phyloP scores from a whole-genome alignment of 1,284 basidiomycete species.

The Tilletia horrida region DNA sequence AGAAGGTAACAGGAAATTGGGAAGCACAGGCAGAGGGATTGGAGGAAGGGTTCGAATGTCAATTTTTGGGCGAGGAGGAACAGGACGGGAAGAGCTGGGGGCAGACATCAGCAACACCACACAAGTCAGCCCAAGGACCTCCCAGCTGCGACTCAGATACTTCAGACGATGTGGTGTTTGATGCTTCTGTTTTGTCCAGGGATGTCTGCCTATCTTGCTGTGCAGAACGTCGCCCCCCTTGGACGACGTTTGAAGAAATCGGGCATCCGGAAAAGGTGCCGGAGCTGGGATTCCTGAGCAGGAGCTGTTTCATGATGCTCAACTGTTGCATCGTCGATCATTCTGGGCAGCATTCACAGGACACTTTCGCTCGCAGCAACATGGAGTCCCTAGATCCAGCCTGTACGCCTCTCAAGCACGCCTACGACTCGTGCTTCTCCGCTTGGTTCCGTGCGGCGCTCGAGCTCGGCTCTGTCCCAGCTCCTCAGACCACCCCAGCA shows the following conservation, averaged over 20 bases:
- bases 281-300: too few relatives aligned
- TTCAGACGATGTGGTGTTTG: too few relatives aligned
- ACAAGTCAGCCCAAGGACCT: too few relatives aligned
- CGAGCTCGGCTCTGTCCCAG: conserved; percentile 30
- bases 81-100: background rate
- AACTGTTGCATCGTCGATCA: too few relatives aligned
- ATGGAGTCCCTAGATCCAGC: conserved; percentile 63
- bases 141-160: too few relatives aligned
- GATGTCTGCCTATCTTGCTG: too few relatives aligned
- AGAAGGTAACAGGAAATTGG: background rate
- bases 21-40: background rate
- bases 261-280: too few relatives aligned
- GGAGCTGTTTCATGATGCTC: too few relatives aligned
- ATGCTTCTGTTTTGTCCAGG: too few relatives aligned
- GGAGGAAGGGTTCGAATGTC: conserved; percentile 1
- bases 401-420: conserved; percentile 83
- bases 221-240: too few relatives aligned
- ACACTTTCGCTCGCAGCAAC: too few relatives aligned
- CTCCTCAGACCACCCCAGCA: conserved; percentile 22
- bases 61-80: conserved; percentile 6
- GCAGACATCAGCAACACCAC: background rate
- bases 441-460: conserved; percentile 94
- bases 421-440: conserved; percentile 91
- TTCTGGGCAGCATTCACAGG: background rate
- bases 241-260: too few relatives aligned